phyloP scores from a whole-genome alignment of 352 stramenopile genomes.

The Pythium oligandrum region DNA sequence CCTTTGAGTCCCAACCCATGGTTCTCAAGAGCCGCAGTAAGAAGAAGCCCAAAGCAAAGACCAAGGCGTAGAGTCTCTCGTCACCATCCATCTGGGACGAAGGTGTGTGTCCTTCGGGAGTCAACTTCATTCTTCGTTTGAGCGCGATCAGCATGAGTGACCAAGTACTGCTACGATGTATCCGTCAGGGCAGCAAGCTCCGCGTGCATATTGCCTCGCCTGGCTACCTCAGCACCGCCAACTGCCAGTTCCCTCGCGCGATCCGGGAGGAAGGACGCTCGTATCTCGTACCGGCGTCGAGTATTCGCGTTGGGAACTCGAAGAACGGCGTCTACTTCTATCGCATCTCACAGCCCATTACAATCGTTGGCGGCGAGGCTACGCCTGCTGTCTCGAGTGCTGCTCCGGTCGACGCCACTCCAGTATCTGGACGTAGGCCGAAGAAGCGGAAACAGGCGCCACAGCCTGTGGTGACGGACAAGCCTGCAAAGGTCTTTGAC shows the following conservation, averaged over 20 bases:
- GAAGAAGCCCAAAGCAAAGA: slow-evolving; percentile 21
- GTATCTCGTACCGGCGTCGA: slow-evolving; percentile 8
- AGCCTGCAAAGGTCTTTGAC: slow-evolving; percentile 13
- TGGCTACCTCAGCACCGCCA: slow-evolving; percentile 14
- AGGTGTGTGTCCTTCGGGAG: too few species aligned
- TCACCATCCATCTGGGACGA: too few species aligned
- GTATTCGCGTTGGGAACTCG: slow-evolving; percentile 9
- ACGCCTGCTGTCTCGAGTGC: neutral
- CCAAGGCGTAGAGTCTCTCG: neutral
- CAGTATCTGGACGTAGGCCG: neutral
- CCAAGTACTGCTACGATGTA: slow-evolving; percentile 10
- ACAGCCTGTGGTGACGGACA: neutral
- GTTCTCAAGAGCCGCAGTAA: slow-evolving; percentile 21
- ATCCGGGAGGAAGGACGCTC: slow-evolving; percentile 10
- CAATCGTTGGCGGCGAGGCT: slow-evolving; percentile 3
- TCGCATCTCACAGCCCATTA: slow-evolving; percentile 15
- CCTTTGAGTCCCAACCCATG: slow-evolving; percentile 34
- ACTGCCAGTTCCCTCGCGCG: slow-evolving; percentile 17
- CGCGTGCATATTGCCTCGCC: slow-evolving; percentile 13
- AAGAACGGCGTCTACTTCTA: slow-evolving; percentile 10
- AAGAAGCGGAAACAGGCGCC: slow-evolving; percentile 1
- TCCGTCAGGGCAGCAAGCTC: slow-evolving; percentile 8
- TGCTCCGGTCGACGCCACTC: too few species aligned
- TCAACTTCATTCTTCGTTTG: too few species aligned
- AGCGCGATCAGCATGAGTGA: too few species aligned